Percentiles rank a stretch among this genome's conserved stretches.
These are phyloP conservation scores for Cydonia oblonga DNA, from an alignment of 331 rosid species.

Conservation along the genomic window DNA sequence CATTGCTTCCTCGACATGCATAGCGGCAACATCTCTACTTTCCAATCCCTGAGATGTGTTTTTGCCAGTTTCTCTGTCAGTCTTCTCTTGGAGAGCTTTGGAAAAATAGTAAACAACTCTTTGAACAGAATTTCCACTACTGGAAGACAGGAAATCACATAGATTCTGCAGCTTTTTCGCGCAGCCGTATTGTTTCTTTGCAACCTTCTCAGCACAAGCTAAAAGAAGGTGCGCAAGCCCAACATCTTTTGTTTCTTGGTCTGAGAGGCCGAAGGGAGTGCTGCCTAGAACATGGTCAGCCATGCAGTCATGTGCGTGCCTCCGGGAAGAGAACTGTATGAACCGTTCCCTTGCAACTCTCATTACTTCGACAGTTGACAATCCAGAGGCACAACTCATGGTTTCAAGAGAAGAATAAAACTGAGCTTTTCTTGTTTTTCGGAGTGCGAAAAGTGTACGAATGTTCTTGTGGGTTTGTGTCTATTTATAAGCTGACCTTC, in stretches of 20 bases:
- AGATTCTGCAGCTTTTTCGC: conserved; percentile 28
- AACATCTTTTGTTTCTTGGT: conserved; percentile 39
- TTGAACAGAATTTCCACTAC: conserved; percentile 26
- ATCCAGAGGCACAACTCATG: conserved; percentile 1
- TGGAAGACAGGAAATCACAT: conserved; percentile 28
- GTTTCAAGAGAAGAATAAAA: background rate
- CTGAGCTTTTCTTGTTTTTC: background rate
- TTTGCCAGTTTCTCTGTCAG: conserved; percentile 35
- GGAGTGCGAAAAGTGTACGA: background rate
- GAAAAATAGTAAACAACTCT: conserved; percentile 39
- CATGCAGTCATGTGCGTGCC: background rate
- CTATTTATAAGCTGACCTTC: background rate
- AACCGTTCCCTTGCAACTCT: conserved; percentile 44
- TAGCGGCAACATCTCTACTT: background rate
- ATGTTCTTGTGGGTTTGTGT: background rate
- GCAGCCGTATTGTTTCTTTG: conserved; percentile 26
- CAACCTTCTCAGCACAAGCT: conserved; percentile 51
- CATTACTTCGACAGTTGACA: conserved; percentile 42
- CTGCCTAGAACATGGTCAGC: conserved; percentile 23
- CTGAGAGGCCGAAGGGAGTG: conserved; percentile 28
- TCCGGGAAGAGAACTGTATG: conserved; percentile 29
- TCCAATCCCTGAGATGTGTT: conserved; percentile 1
- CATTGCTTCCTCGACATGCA: conserved; percentile 13
- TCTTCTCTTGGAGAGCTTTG: conserved; percentile 36
- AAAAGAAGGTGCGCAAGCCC: conserved; percentile 46